Base-by-base conservation (phyloP, 1,139 yeast species). In the Nematodospora anomalae region DNA sequence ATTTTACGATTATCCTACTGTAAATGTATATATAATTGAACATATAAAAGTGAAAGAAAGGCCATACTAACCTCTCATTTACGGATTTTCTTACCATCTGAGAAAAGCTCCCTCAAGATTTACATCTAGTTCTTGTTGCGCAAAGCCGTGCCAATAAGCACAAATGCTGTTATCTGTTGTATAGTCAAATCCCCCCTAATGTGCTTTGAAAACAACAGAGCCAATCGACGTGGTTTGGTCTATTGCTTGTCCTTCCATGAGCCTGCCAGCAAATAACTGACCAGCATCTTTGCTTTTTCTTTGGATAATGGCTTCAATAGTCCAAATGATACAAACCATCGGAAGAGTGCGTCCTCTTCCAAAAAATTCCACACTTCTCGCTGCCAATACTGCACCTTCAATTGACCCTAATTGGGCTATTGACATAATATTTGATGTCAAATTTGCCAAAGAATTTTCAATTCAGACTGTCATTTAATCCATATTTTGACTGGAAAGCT, bases 391-490 rank as follows among this genome's bases (percentile, higher is more conserved):
- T 16, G 79, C 64, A 20, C 85, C 85, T 26, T 74, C 80, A 40
- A 79, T 71, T 22, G 79, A 69, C 2, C 84, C 84, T 32, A 79
- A 54, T 49, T 76, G 82, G 4, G 78, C 83, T 83, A 79, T 79
- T 3, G 82, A 64, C 2, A 77, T 72, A 47, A 79, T 76, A 50
- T 76, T 77, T 6, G 81, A 75, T 43, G 67, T 69, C 44, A 69
- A 52, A 43, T 72, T 61, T 8, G 81, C 80, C 14, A 70, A 30
- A n/a, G 62, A 50, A 31, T 54, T 45, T 61, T 3, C 68, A 37
- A 43, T 67, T 71, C 16, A 51, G 45, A 3, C 58, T 50, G 45
- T 74, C 79, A 18, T 50, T 46, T 26, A 79, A 62, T 2, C 80
- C 80, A 50, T 76, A 76, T 41, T 58, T 60, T 3, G 49, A 36